Evolutionary conservation across 176 grass and related monocot species (phyloP).

Genomic region (Typha latifolia): DNA sequence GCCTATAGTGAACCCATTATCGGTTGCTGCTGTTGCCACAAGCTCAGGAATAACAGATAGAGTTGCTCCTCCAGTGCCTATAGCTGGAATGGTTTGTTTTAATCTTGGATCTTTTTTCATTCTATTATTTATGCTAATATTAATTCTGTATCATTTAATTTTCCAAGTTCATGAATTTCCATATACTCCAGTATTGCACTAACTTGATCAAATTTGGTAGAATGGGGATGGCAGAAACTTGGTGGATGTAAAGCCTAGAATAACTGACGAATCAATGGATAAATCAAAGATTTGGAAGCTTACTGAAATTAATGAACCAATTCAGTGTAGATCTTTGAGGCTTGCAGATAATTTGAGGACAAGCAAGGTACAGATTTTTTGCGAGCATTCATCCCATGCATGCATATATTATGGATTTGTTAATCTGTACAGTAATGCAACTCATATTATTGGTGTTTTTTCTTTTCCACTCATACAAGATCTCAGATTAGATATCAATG

Average conservation of each 20-base stretch:
- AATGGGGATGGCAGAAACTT: conserved; percentile 87
- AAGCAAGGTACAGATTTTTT: conserved; percentile 18
- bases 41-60: conserved; percentile 37
- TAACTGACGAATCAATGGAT: conserved; percentile 67
- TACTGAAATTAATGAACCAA: conserved; percentile 28
- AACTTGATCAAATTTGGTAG: conserved; percentile 30
- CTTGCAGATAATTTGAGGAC: conserved; percentile 20
- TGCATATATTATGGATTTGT: not conserved
- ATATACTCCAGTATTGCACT: not conserved
- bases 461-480: too few species aligned
- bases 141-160: not conserved
- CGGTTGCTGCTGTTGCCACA: conserved; percentile 47
- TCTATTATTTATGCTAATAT: not conserved
- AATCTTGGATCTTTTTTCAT: not conserved
- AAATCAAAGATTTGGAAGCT: conserved; percentile 89
- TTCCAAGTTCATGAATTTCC: not conserved
- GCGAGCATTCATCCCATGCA: not conserved
- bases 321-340: conserved; percentile 31
- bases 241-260: conserved; percentile 94
- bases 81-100: conserved; percentile 58
- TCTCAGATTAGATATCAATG: too few species aligned
- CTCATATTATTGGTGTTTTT: too few species aligned
- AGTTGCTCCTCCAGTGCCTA: conserved; percentile 40
- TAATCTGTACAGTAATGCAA: too few species aligned
- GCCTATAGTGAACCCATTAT: conserved; percentile 77